Base-by-base conservation (phyloP, 1,284 basidiomycete genomes). In the Austroboletus novae-zelandiae region DNA sequence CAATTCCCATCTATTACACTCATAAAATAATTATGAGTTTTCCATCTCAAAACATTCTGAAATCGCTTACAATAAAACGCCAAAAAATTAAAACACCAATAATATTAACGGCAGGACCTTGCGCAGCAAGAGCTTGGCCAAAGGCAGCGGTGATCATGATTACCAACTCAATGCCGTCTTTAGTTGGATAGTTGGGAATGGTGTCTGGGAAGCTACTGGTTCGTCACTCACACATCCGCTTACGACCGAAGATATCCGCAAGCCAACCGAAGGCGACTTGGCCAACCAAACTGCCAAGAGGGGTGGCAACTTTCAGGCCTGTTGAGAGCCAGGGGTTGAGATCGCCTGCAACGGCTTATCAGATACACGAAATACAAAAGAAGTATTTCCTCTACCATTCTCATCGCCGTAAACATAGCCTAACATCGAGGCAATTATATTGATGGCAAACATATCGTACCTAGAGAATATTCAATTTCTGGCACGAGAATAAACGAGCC, bases 271-370 rank as follows among this genome's bases (percentile, higher is more conserved):
- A 83, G 25, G 76, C 34, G 31, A 83, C 53, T 56, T 81, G 79
- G 11, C 86, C 86, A 18, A 84, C 57, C 40, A 88, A 61, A n/a
- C 74, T 83, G 2, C 83, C 82, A 30, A 82, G 66, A 10, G 81
- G 83, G 0, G 78, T 81, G 14, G 64, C 60, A 39, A 62, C 54
- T 47, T 66, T 66, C 10, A 61, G 60, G 40, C 60, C 54, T 13
- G 61, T 62, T 23, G 57, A 61, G 20, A 60, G 40, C 60, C 64
- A 66, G 15, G 60, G 18, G n/a, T 23, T 56, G 50, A 61, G 60
- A 36, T 64, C 43, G 23, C 64, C 60, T 61, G 46, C 30, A 43
- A 56, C 32, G 20, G 17, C 2, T 15, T 23, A 29, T 50, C 20
- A 57, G 39, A 47, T 40, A 20, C 7, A 32, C 27, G n/a, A 18